These are phyloP conservation scores for Saccharomycopsis babjevae DNA, from an alignment of 805 yeast genomes.

Conservation along the genomic window DNA sequence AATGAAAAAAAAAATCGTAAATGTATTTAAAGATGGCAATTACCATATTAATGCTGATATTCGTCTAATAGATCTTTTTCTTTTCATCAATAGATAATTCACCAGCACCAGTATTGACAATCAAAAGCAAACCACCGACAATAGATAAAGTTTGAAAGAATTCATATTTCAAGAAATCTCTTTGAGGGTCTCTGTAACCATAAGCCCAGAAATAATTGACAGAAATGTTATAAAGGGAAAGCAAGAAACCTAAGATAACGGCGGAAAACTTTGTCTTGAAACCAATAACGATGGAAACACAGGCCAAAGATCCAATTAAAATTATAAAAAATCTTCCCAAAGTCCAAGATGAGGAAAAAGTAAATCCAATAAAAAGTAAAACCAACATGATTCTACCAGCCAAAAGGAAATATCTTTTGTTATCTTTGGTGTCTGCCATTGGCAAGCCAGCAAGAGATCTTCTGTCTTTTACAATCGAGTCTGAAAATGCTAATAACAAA, in stretches of 20 bases:
- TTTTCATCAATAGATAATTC: slow-evolving; percentile 88
- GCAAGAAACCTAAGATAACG: slow-evolving; percentile 50
- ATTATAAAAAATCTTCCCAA: slow-evolving; percentile 47
- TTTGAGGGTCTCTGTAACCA: slow-evolving; percentile 56
- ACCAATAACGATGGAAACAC: slow-evolving; percentile 78
- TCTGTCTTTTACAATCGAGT: slow-evolving; percentile 70
- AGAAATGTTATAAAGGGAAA: slow-evolving; percentile 64
- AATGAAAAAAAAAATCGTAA: no score
- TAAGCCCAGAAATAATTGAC: slow-evolving; percentile 87
- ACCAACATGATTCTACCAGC: slow-evolving; percentile 85
- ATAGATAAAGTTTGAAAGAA: slow-evolving; percentile 90
- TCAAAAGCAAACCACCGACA: slow-evolving; percentile 84
- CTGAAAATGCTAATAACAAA: slow-evolving; percentile 74
- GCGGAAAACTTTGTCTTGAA: slow-evolving; percentile 90
- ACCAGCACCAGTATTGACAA: slow-evolving; percentile 95
- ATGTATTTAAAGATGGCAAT: no score
- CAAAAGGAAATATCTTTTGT: slow-evolving; percentile 67
- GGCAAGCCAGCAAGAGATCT: slow-evolving; percentile 71
- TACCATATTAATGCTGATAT: not conserved
- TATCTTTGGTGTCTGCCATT: slow-evolving; percentile 58
- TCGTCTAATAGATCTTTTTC: slow-evolving; percentile 68
- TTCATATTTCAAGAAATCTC: slow-evolving; percentile 87
- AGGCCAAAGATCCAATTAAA: slow-evolving; percentile 56
- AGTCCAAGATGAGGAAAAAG: slow-evolving; percentile 67
- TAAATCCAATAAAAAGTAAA: slow-evolving; percentile 75